phyloP scores from a whole-genome alignment of 768 basidiomycete genomes.

The Sistotremastrum suecicum region DNA sequence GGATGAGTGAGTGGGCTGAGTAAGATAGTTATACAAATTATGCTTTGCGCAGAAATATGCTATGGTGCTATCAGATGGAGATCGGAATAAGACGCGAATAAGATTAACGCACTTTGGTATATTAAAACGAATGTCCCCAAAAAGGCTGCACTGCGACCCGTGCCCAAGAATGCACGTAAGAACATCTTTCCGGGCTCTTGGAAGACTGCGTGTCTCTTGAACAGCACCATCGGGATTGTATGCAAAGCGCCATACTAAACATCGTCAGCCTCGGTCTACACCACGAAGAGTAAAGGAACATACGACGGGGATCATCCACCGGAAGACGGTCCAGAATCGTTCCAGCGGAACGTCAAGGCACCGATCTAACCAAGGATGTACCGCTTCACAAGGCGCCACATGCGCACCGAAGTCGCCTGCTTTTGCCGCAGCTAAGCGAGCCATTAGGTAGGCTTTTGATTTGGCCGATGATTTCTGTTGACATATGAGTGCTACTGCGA shows the following conservation, averaged over 20 bases:
- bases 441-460: slow-evolving; percentile 41
- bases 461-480: slow-evolving; percentile 16
- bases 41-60: slow-evolving; percentile 57
- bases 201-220: slow-evolving; percentile 56
- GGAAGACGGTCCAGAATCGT: slow-evolving; percentile 68
- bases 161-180: slow-evolving; percentile 51
- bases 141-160: slow-evolving; percentile 75
- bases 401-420: slow-evolving; percentile 30
- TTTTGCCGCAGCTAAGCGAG: slow-evolving; percentile 17
- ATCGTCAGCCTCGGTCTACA: slow-evolving; percentile 17
- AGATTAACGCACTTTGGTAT: slow-evolving; percentile 53
- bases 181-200: slow-evolving; percentile 56
- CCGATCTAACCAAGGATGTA: slow-evolving; percentile 60
- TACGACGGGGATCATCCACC: slow-evolving; percentile 60
- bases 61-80: slow-evolving; percentile 12
- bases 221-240: slow-evolving; percentile 72
- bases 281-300: background rate
- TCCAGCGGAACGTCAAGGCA: slow-evolving; percentile 48
- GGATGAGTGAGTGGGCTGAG: slow-evolving; percentile 20
- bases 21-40: slow-evolving; percentile 36
- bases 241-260: slow-evolving; percentile 69
- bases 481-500: background rate
- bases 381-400: slow-evolving; percentile 52
- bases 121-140: slow-evolving; percentile 69
- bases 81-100: background rate